These are phyloP conservation scores for Thermomucor indicae-seudaticae DNA, from an alignment of 371 early-diverging fungal species.

Conservation along the genomic window DNA sequence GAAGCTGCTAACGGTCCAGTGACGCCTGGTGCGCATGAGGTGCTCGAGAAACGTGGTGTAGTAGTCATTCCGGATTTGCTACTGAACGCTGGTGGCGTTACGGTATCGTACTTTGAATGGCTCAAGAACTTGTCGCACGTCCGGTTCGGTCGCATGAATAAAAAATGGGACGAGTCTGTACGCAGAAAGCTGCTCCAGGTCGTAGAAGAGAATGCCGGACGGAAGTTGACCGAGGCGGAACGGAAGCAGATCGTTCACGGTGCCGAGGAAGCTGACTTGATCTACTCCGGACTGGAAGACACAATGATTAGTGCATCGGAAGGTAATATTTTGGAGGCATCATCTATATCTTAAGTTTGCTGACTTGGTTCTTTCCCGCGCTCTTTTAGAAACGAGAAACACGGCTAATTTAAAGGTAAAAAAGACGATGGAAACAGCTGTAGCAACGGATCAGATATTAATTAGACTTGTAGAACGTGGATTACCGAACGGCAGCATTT, in stretches of 20 bases:
- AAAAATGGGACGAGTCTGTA: slow-evolving; percentile 86
- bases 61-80: slow-evolving; percentile 80
- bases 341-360: background rate
- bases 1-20: slow-evolving; percentile 90
- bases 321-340: slow-evolving; percentile 53
- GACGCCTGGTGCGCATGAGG: slow-evolving; percentile 77
- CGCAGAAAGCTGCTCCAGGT: slow-evolving; percentile 71
- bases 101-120: slow-evolving; percentile 84
- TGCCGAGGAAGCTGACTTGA: slow-evolving; percentile 88
- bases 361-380: background rate
- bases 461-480: slow-evolving; percentile 41
- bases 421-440: background rate
- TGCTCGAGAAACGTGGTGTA: slow-evolving; percentile 61
- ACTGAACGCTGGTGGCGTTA: slow-evolving; percentile 88
- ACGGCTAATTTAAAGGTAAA: slow-evolving; percentile 48
- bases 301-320: slow-evolving; percentile 74
- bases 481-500: slow-evolving; percentile 84
- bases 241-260: slow-evolving; percentile 80
- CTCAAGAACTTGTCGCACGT: slow-evolving; percentile 85
- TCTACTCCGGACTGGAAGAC: slow-evolving; percentile 88
- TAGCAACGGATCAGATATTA: background rate
- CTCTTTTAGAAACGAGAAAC: slow-evolving; percentile 42
- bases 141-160: slow-evolving; percentile 89
- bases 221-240: slow-evolving; percentile 69
- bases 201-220: slow-evolving; percentile 74